Evolutionary conservation across 129 eudicot genomes (phyloP), one percentile per base, ranked within the genome.

Genomic region (Scalesia atractyloides): DNA sequence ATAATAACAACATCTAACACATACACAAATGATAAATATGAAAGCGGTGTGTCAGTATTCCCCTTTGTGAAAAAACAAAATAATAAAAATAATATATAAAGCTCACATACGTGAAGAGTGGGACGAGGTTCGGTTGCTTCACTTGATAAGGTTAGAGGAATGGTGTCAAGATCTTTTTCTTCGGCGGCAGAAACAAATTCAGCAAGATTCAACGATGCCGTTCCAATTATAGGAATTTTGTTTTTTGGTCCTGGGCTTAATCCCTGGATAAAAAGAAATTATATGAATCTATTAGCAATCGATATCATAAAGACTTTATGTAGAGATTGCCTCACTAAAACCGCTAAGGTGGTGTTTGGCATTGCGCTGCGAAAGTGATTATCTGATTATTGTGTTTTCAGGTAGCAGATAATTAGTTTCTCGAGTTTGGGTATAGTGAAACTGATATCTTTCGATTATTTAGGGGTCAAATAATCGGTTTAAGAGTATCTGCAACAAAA

Each of bases 171-270:
- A 68, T 84, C 88, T 60, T 86, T 82, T 52, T 87, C 96, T 61
- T 85, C 90, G 39, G 80, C 74, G 66, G 79, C 73, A 53, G 77
- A 37, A 76, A 88, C 96, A 76, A 72, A 91, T 69, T 91, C 97
- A 66, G 99, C 95, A 72, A 95, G 91, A 76, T 95, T 95, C 79
- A 95, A 72, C 8, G 81, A 75, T 18, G 89, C 94, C 13, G 88
- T 83, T 71, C 96, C 96, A 75, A 88, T 69, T 36, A 84, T 54
- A 7, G 83, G 70, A 15, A 72, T 73, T 85, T 91, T 95, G 86
- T 75, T 82, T 79, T 88, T 95, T 4, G 82, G 79, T 56, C 94
- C 93, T 73, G 74, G 84, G 80, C 76, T 88, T 75, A 68, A 64
- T 16, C 87, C 91, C 97, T 95, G 66, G 3, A 76, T 39, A 20